These are phyloP conservation scores for Thinopyrum elongatum DNA, from an alignment of 176 grass and related monocot genomes.

Conservation along the genomic window DNA sequence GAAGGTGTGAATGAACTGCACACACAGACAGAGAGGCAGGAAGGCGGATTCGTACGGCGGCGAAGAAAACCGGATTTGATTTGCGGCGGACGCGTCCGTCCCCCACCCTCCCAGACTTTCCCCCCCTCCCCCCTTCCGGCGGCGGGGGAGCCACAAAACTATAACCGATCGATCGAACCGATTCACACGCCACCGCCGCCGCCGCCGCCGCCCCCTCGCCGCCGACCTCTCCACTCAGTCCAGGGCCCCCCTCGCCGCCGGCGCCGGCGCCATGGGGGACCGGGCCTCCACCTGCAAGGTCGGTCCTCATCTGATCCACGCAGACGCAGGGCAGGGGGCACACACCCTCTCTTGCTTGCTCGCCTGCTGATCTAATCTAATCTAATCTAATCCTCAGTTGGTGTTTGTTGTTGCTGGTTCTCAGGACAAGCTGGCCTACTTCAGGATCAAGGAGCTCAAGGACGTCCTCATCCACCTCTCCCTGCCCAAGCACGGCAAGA, in stretches of 20 bases:
- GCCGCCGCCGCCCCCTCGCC: neutral
- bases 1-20: no score
- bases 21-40: no score
- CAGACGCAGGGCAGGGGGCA: no score
- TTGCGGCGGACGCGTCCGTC: neutral
- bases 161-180: neutral
- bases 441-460: conserved; percentile 80
- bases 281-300: conserved; percentile 6
- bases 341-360: no score
- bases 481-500: conserved; percentile 68
- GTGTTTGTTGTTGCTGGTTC: neutral
- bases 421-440: conserved; percentile 65
- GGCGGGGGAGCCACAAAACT: no score
- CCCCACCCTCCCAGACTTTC: neutral
- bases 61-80: neutral
- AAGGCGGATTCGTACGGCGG: neutral
- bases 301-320: neutral
- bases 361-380: no score
- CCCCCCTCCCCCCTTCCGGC: neutral
- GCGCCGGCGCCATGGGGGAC: neutral
- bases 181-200: neutral
- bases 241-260: neutral
- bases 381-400: neutral
- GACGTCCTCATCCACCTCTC: conserved; percentile 60
- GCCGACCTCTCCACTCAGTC: no score